A percentile compares a stretch with the other conserved stretches of the same genome.
These are phyloP conservation scores for Vitis hybrid DNA, from an alignment of 177 flowering plant genomes.

Conservation along the genomic window DNA sequence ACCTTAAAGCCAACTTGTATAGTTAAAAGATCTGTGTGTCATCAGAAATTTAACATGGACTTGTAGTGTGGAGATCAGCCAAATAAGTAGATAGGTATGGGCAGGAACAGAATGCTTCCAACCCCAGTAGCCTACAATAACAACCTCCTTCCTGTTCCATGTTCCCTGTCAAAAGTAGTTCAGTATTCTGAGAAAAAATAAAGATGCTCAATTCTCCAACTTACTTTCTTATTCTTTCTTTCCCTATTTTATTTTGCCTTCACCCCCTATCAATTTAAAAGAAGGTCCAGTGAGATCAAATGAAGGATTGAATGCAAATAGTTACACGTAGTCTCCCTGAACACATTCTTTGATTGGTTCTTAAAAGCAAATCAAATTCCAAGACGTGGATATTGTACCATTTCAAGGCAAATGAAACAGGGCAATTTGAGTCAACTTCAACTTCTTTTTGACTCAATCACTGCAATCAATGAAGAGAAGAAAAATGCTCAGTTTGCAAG, in stretches of 20 bases:
- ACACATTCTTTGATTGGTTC: not conserved
- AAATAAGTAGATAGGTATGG: not conserved
- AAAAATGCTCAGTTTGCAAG: not conserved
- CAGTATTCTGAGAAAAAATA: not conserved
- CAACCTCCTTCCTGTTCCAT: conserved; percentile 18
- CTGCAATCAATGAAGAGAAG: conserved; percentile 3
- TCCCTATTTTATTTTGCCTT: too few relatives aligned
- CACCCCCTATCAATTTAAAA: too few relatives aligned
- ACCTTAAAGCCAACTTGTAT: not conserved
- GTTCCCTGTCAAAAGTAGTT: conserved; percentile 5
- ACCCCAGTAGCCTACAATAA: conserved; percentile 1
- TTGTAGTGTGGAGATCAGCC: conserved; percentile 4
- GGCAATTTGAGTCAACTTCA: conserved; percentile 2
- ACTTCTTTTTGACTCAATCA: not conserved
- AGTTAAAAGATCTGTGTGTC: not conserved
- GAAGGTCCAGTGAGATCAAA: not conserved
- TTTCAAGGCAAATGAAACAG: not conserved
- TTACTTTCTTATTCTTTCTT: too few relatives aligned
- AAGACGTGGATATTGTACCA: not conserved
- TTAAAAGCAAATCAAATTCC: not conserved
- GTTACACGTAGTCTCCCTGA: not conserved
- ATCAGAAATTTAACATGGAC: not conserved
- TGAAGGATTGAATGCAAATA: not conserved
- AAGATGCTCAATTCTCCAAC: too few relatives aligned
- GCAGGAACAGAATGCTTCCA: not conserved